Conservation (phyloP, 805 yeast genomes). For the Ogataea sp. region DNA sequence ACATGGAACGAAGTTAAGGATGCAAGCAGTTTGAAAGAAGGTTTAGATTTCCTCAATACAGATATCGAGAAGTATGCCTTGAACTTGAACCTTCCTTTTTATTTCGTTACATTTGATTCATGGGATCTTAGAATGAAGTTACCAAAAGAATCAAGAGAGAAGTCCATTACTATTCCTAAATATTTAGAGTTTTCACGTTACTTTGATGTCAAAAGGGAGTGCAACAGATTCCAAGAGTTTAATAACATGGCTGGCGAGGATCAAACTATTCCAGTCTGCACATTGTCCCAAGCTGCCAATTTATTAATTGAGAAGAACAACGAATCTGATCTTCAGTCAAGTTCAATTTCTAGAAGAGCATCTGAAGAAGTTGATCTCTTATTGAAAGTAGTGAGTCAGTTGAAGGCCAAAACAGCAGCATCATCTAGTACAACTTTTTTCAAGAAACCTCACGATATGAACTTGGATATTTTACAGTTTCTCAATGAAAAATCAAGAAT, state of each 20-base stretch:
- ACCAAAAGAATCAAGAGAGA: constrained; percentile 75
- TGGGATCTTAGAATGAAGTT: constrained; percentile 73
- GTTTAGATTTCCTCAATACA: constrained; percentile 45
- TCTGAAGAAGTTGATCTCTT: constrained; percentile 37
- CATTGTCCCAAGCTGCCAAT: constrained; percentile 16
- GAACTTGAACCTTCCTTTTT: constrained; percentile 39
- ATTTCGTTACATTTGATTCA: constrained; percentile 56
- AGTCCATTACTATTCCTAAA: constrained; percentile 60
- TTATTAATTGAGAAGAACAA: not conserved
- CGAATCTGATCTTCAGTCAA: constrained; percentile 4
- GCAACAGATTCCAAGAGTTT: constrained; percentile 58
- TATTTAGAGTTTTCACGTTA: constrained; percentile 69
- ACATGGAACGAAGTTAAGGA: constrained; percentile 54
- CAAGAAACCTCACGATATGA: constrained; percentile 67
- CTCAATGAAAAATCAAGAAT: constrained; percentile 66
- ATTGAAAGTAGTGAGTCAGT: constrained; percentile 34
- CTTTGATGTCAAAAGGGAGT: constrained; percentile 73
- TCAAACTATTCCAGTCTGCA: constrained; percentile 15
- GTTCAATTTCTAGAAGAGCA: constrained; percentile 32
- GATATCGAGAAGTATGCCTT: constrained; percentile 37
- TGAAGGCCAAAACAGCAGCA: constrained; percentile 40
- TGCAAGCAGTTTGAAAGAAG: constrained; percentile 56
- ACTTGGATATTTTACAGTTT: constrained; percentile 64
- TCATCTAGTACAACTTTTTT: constrained; percentile 47
- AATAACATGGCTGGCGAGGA: constrained; percentile 22